Percentiles rank a stretch among this genome's conserved stretches.
These are phyloP conservation scores for Ascochyta clinopodiicola DNA, from an alignment of 2,329 filamentous ascomycete species.

Conservation along the genomic window DNA sequence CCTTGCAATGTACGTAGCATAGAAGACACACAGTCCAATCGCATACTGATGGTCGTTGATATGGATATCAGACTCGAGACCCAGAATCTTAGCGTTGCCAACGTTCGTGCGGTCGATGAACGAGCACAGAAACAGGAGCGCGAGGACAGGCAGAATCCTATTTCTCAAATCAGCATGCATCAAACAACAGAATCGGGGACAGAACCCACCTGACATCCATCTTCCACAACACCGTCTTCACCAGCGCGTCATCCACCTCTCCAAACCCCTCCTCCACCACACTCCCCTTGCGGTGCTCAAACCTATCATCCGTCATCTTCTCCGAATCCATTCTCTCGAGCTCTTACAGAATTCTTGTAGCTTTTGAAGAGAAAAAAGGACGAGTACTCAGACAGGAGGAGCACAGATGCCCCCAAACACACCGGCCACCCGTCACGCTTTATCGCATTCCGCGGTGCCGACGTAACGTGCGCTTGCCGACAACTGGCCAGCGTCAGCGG, in stretches of 20 bases:
- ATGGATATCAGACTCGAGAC: constrained; percentile 61
- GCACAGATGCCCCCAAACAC: not conserved
- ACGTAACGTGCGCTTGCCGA: not conserved
- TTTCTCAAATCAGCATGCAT: constrained; percentile 2
- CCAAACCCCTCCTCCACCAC: constrained; percentile 25
- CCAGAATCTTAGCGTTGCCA: constrained; percentile 72
- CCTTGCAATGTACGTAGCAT: constrained; percentile 68
- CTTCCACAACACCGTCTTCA: constrained; percentile 57
- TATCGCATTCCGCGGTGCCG: constrained; percentile 4
- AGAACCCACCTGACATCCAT: constrained; percentile 57
- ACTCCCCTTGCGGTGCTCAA: constrained; percentile 24
- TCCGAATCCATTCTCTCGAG: constrained; percentile 16
- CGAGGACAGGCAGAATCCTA: constrained; percentile 68
- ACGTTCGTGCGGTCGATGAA: constrained; percentile 75
- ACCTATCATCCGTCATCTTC: constrained; percentile 38
- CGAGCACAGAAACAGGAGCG: constrained; percentile 70
- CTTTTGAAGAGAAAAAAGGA: too few species aligned
- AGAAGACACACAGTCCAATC: constrained; percentile 69
- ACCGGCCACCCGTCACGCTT: not conserved
- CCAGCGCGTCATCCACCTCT: constrained; percentile 18
- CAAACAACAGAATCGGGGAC: not conserved
- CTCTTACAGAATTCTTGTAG: too few species aligned
- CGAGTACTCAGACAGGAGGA: not conserved
- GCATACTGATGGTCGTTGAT: constrained; percentile 70
- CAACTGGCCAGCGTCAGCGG: not conserved